Evolutionary conservation across 148 eudicot genomes (phyloP), one percentile per base, ranked within the genome.

Genomic region (Camellia japonica): DNA sequence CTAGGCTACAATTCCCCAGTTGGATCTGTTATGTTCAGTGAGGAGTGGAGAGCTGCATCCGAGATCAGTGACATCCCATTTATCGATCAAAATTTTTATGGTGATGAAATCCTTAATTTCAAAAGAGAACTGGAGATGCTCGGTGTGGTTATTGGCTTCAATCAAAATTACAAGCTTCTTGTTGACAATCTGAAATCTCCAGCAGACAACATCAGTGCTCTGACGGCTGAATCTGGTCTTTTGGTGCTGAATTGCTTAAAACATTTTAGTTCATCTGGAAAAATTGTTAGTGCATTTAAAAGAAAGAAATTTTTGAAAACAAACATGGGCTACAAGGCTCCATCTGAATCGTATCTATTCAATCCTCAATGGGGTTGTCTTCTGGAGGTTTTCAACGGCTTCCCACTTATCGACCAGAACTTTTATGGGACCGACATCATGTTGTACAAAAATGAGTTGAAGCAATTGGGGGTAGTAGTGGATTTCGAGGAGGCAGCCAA

Each of bases 311-410:
- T 90, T 81, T n/a, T 89, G 38, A 87, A 74, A 79, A 87, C 94
- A 49, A 85, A 73, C 75, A 47, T 43, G 18, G 94, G 92, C 18
- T 83, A 65, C 83, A 78, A n/a, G 78, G 60, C 44, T 71, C 94
- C 97, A 54, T 56, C 18, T 67, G 88, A 89, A 56, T 87, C 90
- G 52, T 89, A 76, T 75, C 71, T 90, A n/a, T 60, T 18, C 79
- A 82, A 89, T 82, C 81, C 79, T 71, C 78, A 76, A 44, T 89
- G 93, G 97, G 93, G 94, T 14, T 85, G 85, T 66, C 85, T 92
- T 63, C 74, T 92, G 68, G 73, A 79, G 82, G 87, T 90, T 9
- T 90, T 92, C 62, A 78, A 80, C 67, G 77, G 80, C 65, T 88
- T 89, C 71, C 84, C 95, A 2, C 78, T 78, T 47, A 73, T 91